Base-by-base conservation (phyloP, 2,329 filamentous ascomycete species). In the Aureobasidium subglaciale region DNA sequence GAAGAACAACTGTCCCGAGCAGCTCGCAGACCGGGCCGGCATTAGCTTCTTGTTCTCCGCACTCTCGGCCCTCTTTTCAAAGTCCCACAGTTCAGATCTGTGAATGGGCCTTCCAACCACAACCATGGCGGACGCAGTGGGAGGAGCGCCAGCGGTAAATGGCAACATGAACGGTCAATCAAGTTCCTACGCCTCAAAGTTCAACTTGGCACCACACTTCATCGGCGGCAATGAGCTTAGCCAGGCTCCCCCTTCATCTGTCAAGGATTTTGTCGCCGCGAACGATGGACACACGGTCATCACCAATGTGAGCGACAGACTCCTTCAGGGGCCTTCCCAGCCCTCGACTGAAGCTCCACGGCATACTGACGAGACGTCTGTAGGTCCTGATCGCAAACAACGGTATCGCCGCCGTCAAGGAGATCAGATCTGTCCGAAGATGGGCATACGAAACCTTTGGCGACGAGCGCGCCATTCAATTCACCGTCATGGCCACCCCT, bases 401-500 rank as follows among this genome's bases (percentile, higher is more conserved):
- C 78, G 93, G 93, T 81, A 99, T 99, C 73, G 93, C 93, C 50
- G 93, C 93, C 70, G 93, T 99, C 73, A 99, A 99, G 77, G 93
- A 99, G 76, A 99, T 99, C 71, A 86, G 93, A 73, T 97, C 92
- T 58, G 92, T 99, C 69, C 88, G 93, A 74, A 99, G 97, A 91
- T 99, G 93, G 93, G 93, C 93, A 59, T 99, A 99, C 84, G 93
- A 99, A 77, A 95, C 89, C 7, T 99, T 99, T 71, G 92, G 93
- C 76, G 91, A 99, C 75, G 93, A 99, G 79, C 84, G 88, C 68
- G 93, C 92, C 66, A 96, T 99, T 70, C 91, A 97, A 71, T 99
- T 99, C 78, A 99, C 93, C 61, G 93, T 99, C 71, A 99, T 99
- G 93, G 93, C 93, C 65, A 99, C 93, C 35, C 93, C 93, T 48